phyloP scores from a whole-genome alignment of 192 early-diverging fungal species.

The Entrophospora sp. region DNA sequence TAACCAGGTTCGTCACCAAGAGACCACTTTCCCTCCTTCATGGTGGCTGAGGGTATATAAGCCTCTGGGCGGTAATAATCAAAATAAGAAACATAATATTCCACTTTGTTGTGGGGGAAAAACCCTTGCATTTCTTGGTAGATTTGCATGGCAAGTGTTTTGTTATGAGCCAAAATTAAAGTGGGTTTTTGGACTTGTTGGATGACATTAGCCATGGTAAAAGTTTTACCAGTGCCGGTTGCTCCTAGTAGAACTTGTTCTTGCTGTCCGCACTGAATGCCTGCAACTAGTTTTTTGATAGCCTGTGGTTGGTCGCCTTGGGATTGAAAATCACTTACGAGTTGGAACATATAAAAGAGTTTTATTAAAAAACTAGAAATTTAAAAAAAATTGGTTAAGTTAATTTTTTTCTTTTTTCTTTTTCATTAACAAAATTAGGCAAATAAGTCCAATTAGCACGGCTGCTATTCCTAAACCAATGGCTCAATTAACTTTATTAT shows the following conservation, averaged over 20 bases:
- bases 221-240: slow-evolving; percentile 12
- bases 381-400: too few relatives aligned
- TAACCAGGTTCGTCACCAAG: too few relatives aligned
- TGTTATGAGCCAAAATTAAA: slow-evolving; percentile 11
- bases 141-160: slow-evolving; percentile 9
- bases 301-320: not conserved
- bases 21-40: too few relatives aligned
- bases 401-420: too few relatives aligned
- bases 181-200: slow-evolving; percentile 6
- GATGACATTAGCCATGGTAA: slow-evolving; percentile 12
- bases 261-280: not conserved
- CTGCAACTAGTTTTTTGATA: not conserved
- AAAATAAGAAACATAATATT: slow-evolving; percentile 16
- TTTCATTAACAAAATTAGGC: too few relatives aligned
- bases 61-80: slow-evolving; percentile 7
- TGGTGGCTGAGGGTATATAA: not conserved
- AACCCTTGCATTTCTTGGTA: slow-evolving; percentile 16
- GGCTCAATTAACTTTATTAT: too few relatives aligned
- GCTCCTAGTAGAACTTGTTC: not conserved
- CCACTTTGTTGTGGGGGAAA: not conserved
- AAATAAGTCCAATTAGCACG: too few relatives aligned
- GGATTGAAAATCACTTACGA: not conserved
- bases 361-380: too few relatives aligned
- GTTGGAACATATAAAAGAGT: too few relatives aligned
- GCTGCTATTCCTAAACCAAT: too few relatives aligned